These are phyloP conservation scores for Phytopythium aichiense DNA, from an alignment of 352 stramenopile genomes.

Conservation along the genomic window DNA sequence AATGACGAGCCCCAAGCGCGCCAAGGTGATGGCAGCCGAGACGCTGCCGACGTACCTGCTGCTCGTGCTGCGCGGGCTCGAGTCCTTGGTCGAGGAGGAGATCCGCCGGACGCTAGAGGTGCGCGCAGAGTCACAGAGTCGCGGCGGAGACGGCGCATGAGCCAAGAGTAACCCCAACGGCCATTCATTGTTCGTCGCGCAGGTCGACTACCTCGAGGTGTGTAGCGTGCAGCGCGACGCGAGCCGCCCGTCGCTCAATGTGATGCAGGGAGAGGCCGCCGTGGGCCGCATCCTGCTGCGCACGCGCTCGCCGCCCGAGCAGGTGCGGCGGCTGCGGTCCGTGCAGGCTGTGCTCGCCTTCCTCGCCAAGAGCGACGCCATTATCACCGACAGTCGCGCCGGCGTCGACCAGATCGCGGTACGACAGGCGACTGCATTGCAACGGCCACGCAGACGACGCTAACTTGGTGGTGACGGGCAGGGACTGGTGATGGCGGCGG, in stretches of 20 bases:
- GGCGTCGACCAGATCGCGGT: conserved; percentile 65
- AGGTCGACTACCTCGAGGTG: conserved; percentile 61
- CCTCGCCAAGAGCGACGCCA: conserved; percentile 45
- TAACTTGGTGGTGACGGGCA: conserved; percentile 10
- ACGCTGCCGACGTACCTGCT: conserved; percentile 56
- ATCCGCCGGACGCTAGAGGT: conserved; percentile 67
- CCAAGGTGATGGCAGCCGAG: conserved; percentile 12
- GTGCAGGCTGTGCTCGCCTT: conserved; percentile 61
- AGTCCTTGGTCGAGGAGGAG: conserved; percentile 63
- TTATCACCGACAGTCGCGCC: conserved; percentile 42
- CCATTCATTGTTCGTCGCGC: background rate
- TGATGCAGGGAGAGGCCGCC: conserved; percentile 68
- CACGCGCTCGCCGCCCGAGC: conserved; percentile 40
- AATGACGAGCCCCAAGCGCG: background rate
- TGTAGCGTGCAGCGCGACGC: conserved; percentile 63
- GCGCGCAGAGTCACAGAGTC: background rate
- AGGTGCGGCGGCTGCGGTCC: conserved; percentile 50
- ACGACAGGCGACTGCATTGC: conserved; percentile 2
- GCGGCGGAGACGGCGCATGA: too few species aligned
- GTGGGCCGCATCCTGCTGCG: conserved; percentile 62
- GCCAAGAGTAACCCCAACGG: background rate
- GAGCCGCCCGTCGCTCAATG: conserved; percentile 46
- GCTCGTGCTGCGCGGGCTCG: conserved; percentile 71
- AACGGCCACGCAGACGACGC: background rate
- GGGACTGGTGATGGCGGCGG: conserved; percentile 37